Conservation (phyloP, 129 eudicot genomes). For the Flaveria trinervia region DNA sequence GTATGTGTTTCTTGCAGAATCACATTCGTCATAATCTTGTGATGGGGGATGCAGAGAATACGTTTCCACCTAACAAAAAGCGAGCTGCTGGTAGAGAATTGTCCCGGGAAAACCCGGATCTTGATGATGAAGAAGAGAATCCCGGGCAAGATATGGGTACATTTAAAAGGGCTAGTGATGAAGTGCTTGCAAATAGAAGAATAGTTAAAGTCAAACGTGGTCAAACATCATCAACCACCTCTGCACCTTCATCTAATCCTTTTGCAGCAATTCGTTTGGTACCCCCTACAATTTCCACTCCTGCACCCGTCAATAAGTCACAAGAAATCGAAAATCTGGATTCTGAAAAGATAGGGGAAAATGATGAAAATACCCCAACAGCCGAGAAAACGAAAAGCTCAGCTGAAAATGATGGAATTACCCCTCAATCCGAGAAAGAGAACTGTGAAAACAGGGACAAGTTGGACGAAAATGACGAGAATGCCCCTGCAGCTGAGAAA, state of each 20-base stretch:
- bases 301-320: constrained; percentile 9
- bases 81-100: constrained; percentile 73
- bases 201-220: constrained; percentile 82
- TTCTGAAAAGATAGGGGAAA: constrained; percentile 30
- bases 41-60: constrained; percentile 74
- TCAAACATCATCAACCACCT: constrained; percentile 50
- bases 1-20: constrained; percentile 23
- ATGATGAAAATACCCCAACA: constrained; percentile 27
- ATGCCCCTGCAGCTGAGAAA: constrained; percentile 20
- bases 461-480: constrained; percentile 21
- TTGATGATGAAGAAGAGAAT: constrained; percentile 74
- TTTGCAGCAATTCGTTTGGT: constrained; percentile 72
- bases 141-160: constrained; percentile 70
- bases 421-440: constrained; percentile 28
- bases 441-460: constrained; percentile 19
- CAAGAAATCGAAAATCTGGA: constrained; percentile 28
- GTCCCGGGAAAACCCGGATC: constrained; percentile 76
- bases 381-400: constrained; percentile 20
- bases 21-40: constrained; percentile 8
- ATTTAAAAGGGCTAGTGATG: constrained; percentile 76
- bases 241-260: constrained; percentile 63
- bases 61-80: constrained; percentile 74
- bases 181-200: constrained; percentile 74
- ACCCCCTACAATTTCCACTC: constrained; percentile 43
- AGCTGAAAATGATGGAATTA: constrained; percentile 21